Percentiles rank a stretch among this genome's conserved stretches.
Evolutionary conservation across 2,329 filamentous ascomycete genomes (phyloP).

Genomic region (Cadophora luteo-olivacea): DNA sequence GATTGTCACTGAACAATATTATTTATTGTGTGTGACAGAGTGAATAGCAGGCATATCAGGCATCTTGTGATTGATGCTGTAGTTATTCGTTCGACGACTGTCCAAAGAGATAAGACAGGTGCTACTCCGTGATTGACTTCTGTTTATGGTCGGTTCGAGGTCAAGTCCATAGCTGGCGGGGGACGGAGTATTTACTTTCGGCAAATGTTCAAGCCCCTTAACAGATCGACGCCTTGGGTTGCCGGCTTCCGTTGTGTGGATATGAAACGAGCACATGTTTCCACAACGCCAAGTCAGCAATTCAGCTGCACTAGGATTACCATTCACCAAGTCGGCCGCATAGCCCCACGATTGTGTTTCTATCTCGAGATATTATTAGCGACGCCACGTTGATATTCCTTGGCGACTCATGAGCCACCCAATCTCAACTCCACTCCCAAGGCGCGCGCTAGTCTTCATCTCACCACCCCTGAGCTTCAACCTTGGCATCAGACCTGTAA

Average conservation of each 20-base stretch:
- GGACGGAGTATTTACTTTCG: background rate
- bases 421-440: slow-evolving; percentile 7
- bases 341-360: background rate
- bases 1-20: too few relatives aligned
- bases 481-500: slow-evolving; percentile 7
- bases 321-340: background rate
- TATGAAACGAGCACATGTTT: background rate
- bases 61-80: too few relatives aligned
- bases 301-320: slow-evolving; percentile 10
- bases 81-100: too few relatives aligned
- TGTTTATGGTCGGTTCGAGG: too few relatives aligned
- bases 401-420: slow-evolving; percentile 8
- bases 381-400: slow-evolving; percentile 10
- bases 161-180: background rate
- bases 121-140: too few relatives aligned
- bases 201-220: background rate
- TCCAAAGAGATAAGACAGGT: too few relatives aligned
- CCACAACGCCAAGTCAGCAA: slow-evolving; percentile 1
- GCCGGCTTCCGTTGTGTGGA: background rate
- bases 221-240: background rate
- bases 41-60: too few relatives aligned
- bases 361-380: slow-evolving; percentile 13
- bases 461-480: background rate
- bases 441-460: slow-evolving; percentile 4
- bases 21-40: too few relatives aligned